A percentile compares a stretch with the other conserved stretches of the same genome.
These are phyloP conservation scores for Penicillium roqueforti DNA, from an alignment of 495 filamentous ascomycete genomes.

Conservation along the genomic window DNA sequence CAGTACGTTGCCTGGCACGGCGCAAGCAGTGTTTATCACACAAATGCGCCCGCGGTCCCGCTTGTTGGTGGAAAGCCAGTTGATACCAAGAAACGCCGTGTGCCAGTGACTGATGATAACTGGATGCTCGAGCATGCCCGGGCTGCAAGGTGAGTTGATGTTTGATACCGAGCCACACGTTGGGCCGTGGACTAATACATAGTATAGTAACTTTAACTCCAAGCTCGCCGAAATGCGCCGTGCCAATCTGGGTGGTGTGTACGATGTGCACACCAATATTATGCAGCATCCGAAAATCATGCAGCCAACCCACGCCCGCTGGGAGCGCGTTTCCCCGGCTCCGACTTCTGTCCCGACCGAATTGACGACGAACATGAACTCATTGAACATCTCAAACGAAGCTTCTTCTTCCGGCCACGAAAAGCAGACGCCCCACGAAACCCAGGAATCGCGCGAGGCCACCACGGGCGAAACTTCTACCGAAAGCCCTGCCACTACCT, in stretches of 20 bases:
- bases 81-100: slow-evolving; percentile 71
- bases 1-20: slow-evolving; percentile 98
- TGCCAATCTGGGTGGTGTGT: slow-evolving; percentile 67
- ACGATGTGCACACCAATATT: slow-evolving; percentile 88
- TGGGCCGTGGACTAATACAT: slow-evolving; percentile 20
- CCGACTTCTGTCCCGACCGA: slow-evolving; percentile 22
- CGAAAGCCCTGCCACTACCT: slow-evolving; percentile 35
- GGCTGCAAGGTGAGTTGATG: slow-evolving; percentile 68
- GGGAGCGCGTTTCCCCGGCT: slow-evolving; percentile 58
- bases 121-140: slow-evolving; percentile 95
- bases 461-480: slow-evolving; percentile 1
- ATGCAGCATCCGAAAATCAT: slow-evolving; percentile 84
- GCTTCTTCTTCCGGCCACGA: slow-evolving; percentile 4
- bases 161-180: slow-evolving; percentile 3
- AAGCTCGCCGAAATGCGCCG: slow-evolving; percentile 59
- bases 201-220: slow-evolving; percentile 72
- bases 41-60: slow-evolving; percentile 71
- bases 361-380: slow-evolving; percentile 36
- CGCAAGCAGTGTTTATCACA: slow-evolving; percentile 91
- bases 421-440: slow-evolving; percentile 7
- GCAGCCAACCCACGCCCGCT: slow-evolving; percentile 83
- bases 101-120: slow-evolving; percentile 90
- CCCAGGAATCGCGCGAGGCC: neutral
- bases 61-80: slow-evolving; percentile 67
- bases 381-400: slow-evolving; percentile 34